Conservation (phyloP, 169 alveolate species). For the Plasmodium cynomolgi region DNA sequence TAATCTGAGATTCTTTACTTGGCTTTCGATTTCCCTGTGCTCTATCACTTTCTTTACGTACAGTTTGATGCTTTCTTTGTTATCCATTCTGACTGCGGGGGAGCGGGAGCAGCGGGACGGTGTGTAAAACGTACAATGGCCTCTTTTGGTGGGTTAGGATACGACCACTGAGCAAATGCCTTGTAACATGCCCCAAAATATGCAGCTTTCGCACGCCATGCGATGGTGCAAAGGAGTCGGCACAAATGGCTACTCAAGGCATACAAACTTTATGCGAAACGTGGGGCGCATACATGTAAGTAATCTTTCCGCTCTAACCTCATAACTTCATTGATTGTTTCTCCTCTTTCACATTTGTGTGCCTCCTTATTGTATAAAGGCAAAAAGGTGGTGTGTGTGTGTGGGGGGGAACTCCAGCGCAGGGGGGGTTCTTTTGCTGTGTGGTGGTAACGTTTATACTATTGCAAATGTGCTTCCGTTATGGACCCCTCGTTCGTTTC, state of each 20-base stretch:
- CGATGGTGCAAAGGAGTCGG: neutral
- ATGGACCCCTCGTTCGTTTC: neutral
- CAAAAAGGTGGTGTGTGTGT: neutral
- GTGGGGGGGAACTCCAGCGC: neutral
- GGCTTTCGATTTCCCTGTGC: slow-evolving; percentile 81
- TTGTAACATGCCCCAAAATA: neutral
- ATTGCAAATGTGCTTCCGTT: neutral
- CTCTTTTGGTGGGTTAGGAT: neutral
- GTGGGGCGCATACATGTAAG: neutral
- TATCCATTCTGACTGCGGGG: slow-evolving; percentile 48
- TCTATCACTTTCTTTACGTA: slow-evolving; percentile 82
- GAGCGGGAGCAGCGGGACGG: neutral
- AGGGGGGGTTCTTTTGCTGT: neutral
- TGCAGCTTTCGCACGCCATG: neutral
- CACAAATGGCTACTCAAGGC: neutral
- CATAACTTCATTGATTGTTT: slow-evolving; percentile 18
- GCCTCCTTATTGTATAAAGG: neutral
- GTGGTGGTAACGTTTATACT: neutral
- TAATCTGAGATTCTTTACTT: slow-evolving; percentile 75
- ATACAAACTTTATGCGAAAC: neutral
- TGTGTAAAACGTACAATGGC: neutral
- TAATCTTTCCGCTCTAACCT: slow-evolving; percentile 6
- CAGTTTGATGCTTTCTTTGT: slow-evolving; percentile 52
- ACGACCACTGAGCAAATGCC: neutral
- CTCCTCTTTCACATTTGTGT: neutral